phyloP scores from a whole-genome alignment of 768 basidiomycete genomes.

The Naematelia aurantialba region DNA sequence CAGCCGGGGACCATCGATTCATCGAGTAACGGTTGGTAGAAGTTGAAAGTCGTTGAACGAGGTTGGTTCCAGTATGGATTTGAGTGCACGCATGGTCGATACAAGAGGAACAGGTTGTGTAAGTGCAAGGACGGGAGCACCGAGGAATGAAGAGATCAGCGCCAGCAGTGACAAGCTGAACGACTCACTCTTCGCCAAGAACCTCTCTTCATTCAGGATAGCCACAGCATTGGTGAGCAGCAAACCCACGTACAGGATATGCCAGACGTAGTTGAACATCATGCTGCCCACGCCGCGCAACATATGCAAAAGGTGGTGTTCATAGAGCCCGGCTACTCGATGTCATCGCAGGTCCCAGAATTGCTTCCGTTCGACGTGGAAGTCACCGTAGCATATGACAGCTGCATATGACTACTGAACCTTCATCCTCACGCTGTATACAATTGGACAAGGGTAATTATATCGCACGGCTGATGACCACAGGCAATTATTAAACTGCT shows the following conservation, averaged over 20 bases:
- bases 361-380: background rate
- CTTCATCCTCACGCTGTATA: background rate
- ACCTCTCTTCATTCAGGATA: slow-evolving; percentile 91
- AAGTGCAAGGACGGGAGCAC: background rate
- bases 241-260: slow-evolving; percentile 75
- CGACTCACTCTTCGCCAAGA: slow-evolving; percentile 79
- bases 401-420: no score
- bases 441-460: background rate
- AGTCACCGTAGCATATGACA: background rate
- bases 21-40: no score
- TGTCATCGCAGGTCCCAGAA: no score
- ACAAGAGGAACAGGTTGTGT: background rate
- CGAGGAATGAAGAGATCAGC: slow-evolving; percentile 9
- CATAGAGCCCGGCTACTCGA: no score
- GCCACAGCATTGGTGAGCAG: slow-evolving; percentile 92
- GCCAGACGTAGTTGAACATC: slow-evolving; percentile 48
- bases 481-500: no score
- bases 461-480: no score
- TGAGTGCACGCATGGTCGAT: background rate
- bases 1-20: no score
- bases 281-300: slow-evolving; percentile 10
- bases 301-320: no score
- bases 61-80: slow-evolving; percentile 22
- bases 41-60: background rate
- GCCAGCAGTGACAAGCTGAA: background rate